Evolutionary conservation across 305 asterid species (phyloP).

Genomic region (Fraxinus baroniana): DNA sequence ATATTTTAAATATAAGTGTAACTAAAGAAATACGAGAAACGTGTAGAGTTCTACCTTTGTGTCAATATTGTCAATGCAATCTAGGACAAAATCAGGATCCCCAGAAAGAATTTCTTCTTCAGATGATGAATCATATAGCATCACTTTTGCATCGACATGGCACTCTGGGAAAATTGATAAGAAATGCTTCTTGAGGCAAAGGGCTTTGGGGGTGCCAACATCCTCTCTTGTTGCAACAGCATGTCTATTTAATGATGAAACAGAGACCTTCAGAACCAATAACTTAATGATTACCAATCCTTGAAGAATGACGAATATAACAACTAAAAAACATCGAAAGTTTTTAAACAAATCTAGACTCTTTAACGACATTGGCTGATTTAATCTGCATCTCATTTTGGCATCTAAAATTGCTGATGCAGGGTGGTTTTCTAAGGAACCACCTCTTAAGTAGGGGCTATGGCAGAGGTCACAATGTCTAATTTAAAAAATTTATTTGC

Average conservation of each 20-base stretch:
- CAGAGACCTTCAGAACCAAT: conserved; percentile 70
- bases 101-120: conserved; percentile 95
- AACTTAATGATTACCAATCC: conserved; percentile 19
- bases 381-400: conserved; percentile 15
- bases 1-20: neutral
- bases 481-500: neutral
- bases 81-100: conserved; percentile 82
- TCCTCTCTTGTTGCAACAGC: conserved; percentile 97
- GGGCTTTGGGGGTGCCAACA: conserved; percentile 87
- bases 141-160: conserved; percentile 79
- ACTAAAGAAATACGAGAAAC: neutral
- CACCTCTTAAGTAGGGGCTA: neutral
- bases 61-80: conserved; percentile 95
- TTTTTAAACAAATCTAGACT: conserved; percentile 21
- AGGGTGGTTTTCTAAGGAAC: neutral
- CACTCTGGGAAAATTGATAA: conserved; percentile 82
- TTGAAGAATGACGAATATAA: neutral
- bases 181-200: conserved; percentile 87
- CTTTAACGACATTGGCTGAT: conserved; percentile 14
- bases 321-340: conserved; percentile 2
- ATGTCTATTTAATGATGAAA: conserved; percentile 94
- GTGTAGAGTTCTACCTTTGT: conserved; percentile 60
- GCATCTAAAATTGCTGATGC: neutral
- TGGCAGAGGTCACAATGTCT: neutral
- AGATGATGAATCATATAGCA: conserved; percentile 76